Conservation (phyloP, 2,329 filamentous ascomycete genomes). For the Talaromyces sp. region DNA sequence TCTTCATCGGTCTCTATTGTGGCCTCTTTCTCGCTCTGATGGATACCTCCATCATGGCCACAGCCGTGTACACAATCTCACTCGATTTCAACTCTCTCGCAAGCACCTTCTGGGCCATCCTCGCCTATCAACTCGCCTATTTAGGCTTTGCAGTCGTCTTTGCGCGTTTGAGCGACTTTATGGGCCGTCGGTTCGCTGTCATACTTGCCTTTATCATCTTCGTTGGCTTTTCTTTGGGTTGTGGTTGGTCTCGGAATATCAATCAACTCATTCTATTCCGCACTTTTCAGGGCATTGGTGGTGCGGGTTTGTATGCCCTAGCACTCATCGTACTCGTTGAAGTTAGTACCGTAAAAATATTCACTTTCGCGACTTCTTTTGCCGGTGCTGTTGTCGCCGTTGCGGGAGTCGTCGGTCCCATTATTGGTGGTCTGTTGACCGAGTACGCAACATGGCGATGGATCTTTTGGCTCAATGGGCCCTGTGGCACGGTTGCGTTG, state of each 20-base stretch:
- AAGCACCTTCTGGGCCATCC: conserved; percentile 10
- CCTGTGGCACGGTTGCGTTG: background rate
- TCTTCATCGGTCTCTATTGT: conserved; percentile 9
- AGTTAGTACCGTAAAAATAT: background rate
- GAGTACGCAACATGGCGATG: conserved; percentile 21
- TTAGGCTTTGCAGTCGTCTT: conserved; percentile 6
- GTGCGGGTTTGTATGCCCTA: background rate
- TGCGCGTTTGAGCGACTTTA: conserved; percentile 8
- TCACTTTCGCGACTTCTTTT: background rate
- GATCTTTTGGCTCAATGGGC: conserved; percentile 20
- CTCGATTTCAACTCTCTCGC: conserved; percentile 10
- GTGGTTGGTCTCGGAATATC: conserved; percentile 1
- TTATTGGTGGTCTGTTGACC: conserved; percentile 22
- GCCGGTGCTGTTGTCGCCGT: background rate
- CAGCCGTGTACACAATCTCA: conserved; percentile 8
- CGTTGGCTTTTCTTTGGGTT: conserved; percentile 3
- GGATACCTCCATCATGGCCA: conserved; percentile 13
- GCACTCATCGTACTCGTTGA: background rate
- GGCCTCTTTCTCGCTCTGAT: conserved; percentile 9
- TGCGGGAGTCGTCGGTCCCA: conserved; percentile 14
- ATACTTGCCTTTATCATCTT: conserved; percentile 1
- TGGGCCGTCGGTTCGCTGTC: conserved; percentile 16
- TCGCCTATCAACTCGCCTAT: conserved; percentile 11
- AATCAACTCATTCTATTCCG: conserved; percentile 8
- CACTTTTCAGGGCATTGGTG: background rate